A percentile compares a stretch with the other conserved stretches of the same genome.
Conservation (phyloP, 257 asterid species). For the Galeopsis tetrahit region DNA sequence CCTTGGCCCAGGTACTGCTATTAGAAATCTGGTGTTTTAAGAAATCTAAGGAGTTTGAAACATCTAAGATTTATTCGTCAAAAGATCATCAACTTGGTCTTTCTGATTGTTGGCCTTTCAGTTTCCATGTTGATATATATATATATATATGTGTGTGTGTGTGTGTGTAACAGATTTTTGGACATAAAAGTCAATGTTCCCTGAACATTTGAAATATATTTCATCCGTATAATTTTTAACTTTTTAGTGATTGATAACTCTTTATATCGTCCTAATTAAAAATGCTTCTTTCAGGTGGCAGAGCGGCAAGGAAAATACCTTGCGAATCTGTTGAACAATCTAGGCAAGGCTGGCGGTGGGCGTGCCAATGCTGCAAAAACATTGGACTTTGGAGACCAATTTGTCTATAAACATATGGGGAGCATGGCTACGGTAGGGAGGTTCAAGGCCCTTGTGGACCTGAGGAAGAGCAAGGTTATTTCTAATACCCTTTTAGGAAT, state of each 20-base stretch:
- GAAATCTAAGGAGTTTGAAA: slow-evolving; percentile 15
- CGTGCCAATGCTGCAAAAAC: slow-evolving; percentile 62
- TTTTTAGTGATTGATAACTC: slow-evolving; percentile 7
- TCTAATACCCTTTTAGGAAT: background rate
- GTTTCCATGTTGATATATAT: background rate
- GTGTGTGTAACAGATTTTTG: slow-evolving; percentile 7
- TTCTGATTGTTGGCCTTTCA: slow-evolving; percentile 18
- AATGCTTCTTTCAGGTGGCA: slow-evolving; percentile 68
- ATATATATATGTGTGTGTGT: background rate
- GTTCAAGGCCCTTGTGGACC: slow-evolving; percentile 95
- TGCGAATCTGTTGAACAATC: slow-evolving; percentile 58
- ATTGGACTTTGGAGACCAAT: slow-evolving; percentile 60
- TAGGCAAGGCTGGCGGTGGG: slow-evolving; percentile 83
- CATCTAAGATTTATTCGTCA: slow-evolving; percentile 18
- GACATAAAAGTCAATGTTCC: slow-evolving; percentile 7
- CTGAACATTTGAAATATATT: background rate
- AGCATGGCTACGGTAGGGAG: slow-evolving; percentile 97
- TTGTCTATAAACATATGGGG: slow-evolving; percentile 84
- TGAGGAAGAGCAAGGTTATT: slow-evolving; percentile 90
- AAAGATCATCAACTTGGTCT: background rate
- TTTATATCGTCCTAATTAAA: background rate
- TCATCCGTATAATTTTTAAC: background rate
- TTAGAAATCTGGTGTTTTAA: slow-evolving; percentile 3
- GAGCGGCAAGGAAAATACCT: slow-evolving; percentile 92
- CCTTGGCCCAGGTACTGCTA: slow-evolving; percentile 78